Percentiles rank a stretch among this genome's conserved stretches.
phyloP scores from a whole-genome alignment of 345 rosid genomes.

The Lumnitzera littorea region DNA sequence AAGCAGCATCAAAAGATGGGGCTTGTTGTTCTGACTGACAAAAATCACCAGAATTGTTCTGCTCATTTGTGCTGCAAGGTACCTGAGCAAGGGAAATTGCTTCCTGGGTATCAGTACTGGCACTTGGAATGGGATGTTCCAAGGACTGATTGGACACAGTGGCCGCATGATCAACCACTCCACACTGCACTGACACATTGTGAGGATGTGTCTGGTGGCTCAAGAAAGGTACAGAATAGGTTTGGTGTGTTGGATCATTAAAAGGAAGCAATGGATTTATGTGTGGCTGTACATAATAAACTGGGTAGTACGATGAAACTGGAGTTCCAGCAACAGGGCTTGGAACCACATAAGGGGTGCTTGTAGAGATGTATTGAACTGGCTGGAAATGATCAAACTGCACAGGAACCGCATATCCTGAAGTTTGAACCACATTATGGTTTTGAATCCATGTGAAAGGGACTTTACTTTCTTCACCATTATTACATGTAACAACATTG shows the following conservation, averaged over 20 bases:
- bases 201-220: conserved; percentile 28
- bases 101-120: conserved; percentile 1
- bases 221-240: conserved; percentile 38
- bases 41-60: conserved; percentile 12
- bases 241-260: conserved; percentile 40
- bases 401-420: conserved; percentile 33
- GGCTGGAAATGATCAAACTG: conserved; percentile 37
- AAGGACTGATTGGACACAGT: conserved; percentile 19
- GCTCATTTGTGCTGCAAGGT: conserved; percentile 16
- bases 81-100: conserved; percentile 13
- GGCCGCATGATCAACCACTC: conserved; percentile 15
- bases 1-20: conserved; percentile 26
- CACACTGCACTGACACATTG: conserved; percentile 22
- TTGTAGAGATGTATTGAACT: conserved; percentile 28
- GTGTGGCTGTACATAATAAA: conserved; percentile 26
- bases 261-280: conserved; percentile 16
- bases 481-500: too few species aligned
- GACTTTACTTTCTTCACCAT: too few species aligned
- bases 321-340: conserved; percentile 30
- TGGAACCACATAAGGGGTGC: conserved; percentile 26
- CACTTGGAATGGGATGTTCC: conserved; percentile 19
- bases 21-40: conserved; percentile 28
- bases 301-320: conserved; percentile 25
- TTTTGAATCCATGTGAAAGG: too few species aligned
- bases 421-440: conserved; percentile 26